Base-by-base conservation (phyloP, 805 yeast genomes). In the Saccharomycopsis olivae region DNA sequence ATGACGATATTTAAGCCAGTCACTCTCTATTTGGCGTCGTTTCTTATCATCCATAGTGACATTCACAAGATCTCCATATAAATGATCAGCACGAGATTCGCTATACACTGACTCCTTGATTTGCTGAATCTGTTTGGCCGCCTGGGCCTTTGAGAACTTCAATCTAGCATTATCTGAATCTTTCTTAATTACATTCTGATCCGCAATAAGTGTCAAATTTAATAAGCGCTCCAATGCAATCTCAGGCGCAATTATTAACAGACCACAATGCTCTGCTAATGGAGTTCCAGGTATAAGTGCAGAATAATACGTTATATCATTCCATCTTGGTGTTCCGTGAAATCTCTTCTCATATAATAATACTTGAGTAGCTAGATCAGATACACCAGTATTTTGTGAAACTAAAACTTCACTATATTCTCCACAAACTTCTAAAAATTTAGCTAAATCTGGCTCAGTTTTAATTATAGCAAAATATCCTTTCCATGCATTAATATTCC, bases 401-500 rank as follows among this genome's bases (percentile, higher is more conserved):
- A 68, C 38, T 35, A 71, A 54, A 1, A 66, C 49, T 20, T 63
- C 58, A 18, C 74, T 60, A 44, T 69, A 68, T 3, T 61, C 58
- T 2, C 70, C 64, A 40, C 72, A 53, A 4, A 71, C 62, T 0
- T 56, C 50, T 50, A 80, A 78, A 54, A 70, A 77, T 2, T 57
- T 41, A 3, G 54, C 51, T 47, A 60, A 62, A 39, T 72, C 68
- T 3, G 62, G 54, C 6, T 50, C 48, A 10, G 57, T 50, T 40
- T 60, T 58, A 9, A 60, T 64, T 1, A 74, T 56, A 35, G 72
- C 68, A 43, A 75, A 59, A 44, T 78, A 65, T 1, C 97, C 97
- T 52, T 83, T 85, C 94, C 92, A 88, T 0, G 87, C 94, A 19
- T 71, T 55, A 1, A 75, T 47, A 37, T 78, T 73, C 2, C 62